Base-by-base conservation (phyloP, 2,329 filamentous ascomycete species). In the Chaetothyriales sp. region DNA sequence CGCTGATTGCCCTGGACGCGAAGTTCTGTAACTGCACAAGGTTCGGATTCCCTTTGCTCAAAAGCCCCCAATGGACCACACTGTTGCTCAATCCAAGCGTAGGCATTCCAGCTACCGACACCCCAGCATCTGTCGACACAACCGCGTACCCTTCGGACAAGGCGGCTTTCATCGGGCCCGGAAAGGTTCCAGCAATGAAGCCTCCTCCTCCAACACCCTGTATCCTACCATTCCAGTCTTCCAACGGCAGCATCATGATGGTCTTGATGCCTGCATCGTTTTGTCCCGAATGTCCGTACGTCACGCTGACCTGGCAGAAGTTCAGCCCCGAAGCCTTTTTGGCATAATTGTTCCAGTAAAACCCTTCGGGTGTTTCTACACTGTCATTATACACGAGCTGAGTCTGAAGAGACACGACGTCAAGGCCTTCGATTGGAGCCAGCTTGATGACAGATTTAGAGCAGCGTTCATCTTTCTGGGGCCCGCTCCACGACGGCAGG, bases 271-370 rank as follows among this genome's bases (percentile, higher is more conserved):
- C 62, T 66, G 61, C 7, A 67, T 62, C 44, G 63, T 61, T 44
- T 69, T 61, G 7, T 49, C 69, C 69, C 3, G 67, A 64, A 58
- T 72, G 70, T 1, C 64, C 69, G 56, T 72, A 70, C 22, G 62
- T 59, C 6, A 72, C 61, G 1, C 67, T 70, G 28, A 58, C 51
- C 22, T 58, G 54, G 40, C 54, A 58, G 33, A 56, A 54, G 29
- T 47, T 48, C 9, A 51, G 37, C 20, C 37, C 50, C 22, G 40
- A 43, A 43, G 22, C 22, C 6, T 25, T 25, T 25, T 4, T 25
- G 22, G 22, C 22, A 6, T 25, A 25, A 6, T 25, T 25, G 22
- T 25, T 25, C 22, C 22, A 25, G 22, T 25, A 25, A 3, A 25
- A 25, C 22, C 22, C 22, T 25, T 25, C 22, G 22, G 22, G 6